Evolutionary conservation across 2,329 filamentous ascomycete species (phyloP), one percentile per base, ranked within the genome.

Genomic region (Exutisphaerella laricina): DNA sequence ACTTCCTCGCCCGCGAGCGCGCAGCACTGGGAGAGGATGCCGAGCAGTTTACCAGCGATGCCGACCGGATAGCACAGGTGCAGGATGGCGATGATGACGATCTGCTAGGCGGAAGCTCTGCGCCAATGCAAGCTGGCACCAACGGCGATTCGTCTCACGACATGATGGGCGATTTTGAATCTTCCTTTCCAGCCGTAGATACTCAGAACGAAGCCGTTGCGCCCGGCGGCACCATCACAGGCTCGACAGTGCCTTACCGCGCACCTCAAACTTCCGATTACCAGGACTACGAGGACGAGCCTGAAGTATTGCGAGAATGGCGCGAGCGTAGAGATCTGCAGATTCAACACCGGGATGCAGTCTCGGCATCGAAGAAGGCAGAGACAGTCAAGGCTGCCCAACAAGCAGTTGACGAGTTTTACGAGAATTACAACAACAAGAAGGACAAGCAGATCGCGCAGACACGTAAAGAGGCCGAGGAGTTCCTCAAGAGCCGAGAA

Each of bases 391-490:
- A 87, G 65, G 88, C 92, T 57, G 92, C 92, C 8, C 88, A 88
- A 62, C 79, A 89, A 64, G 92, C 94, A 66, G 94, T 98, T 53
- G 92, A 98, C 65, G 92, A 96, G 66, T 98, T 97, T 71, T 98
- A 98, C 74, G 89, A 96, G 63, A 96, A 95, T 70, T 98, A 98
- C 75, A 97, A 97, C 73, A 82, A 84, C 67, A 95, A 96, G 73
- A 90, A 92, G 66, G 92, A 98, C 66, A 97, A 97, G 77, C 80
- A 79, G 46, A 84, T 96, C 55, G 75, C 84, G 16, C 87, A 94
- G 72, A 92, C 90, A 43, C 80, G 84, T 59, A 84, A 85, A 66
- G 92, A 98, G 58, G 92, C 90, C 5, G 90, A 97, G 61, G 82
- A 95, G 62, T 98, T 97, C 68, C 71, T 97, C 34, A 82, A 79